Conservation (phyloP, 345 rosid genomes). For the Populus tremula region DNA sequence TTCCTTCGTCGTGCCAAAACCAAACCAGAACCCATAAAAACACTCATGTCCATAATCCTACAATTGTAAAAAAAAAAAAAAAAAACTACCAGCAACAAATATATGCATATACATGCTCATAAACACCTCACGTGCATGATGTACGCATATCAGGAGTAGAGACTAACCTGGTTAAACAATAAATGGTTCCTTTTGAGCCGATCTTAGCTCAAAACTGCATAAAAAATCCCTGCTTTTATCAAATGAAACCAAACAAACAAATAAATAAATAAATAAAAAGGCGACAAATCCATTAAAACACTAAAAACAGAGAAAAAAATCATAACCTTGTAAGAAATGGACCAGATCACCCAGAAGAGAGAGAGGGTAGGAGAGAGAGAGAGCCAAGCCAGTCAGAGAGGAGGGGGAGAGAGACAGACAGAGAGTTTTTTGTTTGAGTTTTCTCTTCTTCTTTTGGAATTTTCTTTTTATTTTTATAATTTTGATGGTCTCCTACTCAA, state of each 20-base stretch:
- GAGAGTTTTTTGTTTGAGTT: not conserved
- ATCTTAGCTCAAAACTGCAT: slow-evolving; percentile 34
- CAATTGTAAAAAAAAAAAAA: not conserved
- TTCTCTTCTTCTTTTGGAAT: not conserved
- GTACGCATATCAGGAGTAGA: not conserved
- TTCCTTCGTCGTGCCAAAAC: not conserved
- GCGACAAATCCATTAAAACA: not conserved
- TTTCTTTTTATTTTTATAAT: not conserved
- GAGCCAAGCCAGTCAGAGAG: not conserved
- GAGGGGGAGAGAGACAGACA: slow-evolving; percentile 9
- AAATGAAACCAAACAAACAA: slow-evolving; percentile 6
- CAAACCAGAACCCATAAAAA: not conserved
- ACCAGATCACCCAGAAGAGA: slow-evolving; percentile 36
- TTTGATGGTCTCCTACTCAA: not conserved
- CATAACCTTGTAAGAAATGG: slow-evolving; percentile 27
- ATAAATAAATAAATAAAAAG: not conserved
- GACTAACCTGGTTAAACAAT: slow-evolving; percentile 8
- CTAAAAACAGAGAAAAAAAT: not conserved
- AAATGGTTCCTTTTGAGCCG: slow-evolving; percentile 20
- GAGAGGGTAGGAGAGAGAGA: not conserved
- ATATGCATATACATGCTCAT: not conserved
- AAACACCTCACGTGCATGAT: not conserved
- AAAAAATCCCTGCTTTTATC: slow-evolving; percentile 16
- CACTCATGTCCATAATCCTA: not conserved
- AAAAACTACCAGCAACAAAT: not conserved